Evolutionary conservation across 768 basidiomycete genomes (phyloP).

Genomic region (Boletus rubroflammeus): DNA sequence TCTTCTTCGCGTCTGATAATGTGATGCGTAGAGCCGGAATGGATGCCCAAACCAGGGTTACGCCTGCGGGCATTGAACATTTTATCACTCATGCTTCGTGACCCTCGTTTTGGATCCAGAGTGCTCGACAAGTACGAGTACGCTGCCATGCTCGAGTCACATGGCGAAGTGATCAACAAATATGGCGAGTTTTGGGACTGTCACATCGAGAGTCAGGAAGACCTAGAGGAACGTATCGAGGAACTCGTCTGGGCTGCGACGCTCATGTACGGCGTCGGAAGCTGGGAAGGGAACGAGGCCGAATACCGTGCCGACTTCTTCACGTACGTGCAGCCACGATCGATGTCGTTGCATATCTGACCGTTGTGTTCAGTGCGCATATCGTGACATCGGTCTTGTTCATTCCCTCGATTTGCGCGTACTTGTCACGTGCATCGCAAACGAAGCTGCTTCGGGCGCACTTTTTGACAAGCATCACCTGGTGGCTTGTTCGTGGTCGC

Average conservation of each 20-base stretch:
- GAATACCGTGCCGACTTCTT: slow-evolving; percentile 65
- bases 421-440: slow-evolving; percentile 55
- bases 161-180: slow-evolving; percentile 39
- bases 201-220: slow-evolving; percentile 33
- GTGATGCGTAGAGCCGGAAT: slow-evolving; percentile 15
- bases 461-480: slow-evolving; percentile 47
- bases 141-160: slow-evolving; percentile 32
- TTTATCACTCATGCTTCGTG: slow-evolving; percentile 51
- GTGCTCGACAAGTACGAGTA: slow-evolving; percentile 34
- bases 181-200: slow-evolving; percentile 49
- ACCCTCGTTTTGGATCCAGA: slow-evolving; percentile 36
- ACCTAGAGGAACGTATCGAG: slow-evolving; percentile 51
- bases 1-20: not conserved
- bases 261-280: slow-evolving; percentile 59
- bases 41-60: slow-evolving; percentile 26
- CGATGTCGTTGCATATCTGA: slow-evolving; percentile 1
- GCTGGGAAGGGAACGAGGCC: slow-evolving; percentile 37
- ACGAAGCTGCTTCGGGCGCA: slow-evolving; percentile 56
- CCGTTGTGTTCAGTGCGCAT: slow-evolving; percentile 49
- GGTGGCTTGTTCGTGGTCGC: slow-evolving; percentile 58
- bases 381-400: slow-evolving; percentile 67
- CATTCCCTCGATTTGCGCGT: slow-evolving; percentile 47
- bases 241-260: slow-evolving; percentile 57
- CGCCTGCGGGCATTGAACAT: slow-evolving; percentile 49
- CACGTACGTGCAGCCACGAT: slow-evolving; percentile 41